phyloP scores from a whole-genome alignment of 306 rosid genomes.

The Oxytropis ochrocephala region DNA sequence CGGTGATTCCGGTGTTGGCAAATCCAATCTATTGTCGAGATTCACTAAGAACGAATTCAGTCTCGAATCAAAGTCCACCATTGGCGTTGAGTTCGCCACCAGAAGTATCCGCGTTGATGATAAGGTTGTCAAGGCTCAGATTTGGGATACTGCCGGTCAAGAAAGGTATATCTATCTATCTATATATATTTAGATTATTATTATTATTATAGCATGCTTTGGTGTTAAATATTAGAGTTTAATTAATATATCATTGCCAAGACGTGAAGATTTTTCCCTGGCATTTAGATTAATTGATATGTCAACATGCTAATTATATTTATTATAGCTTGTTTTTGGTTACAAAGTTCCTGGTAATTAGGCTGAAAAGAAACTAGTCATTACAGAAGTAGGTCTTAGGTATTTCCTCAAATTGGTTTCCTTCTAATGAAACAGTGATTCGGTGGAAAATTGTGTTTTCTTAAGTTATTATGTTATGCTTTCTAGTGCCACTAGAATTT shows the following conservation, averaged over 20 bases:
- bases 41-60: slow-evolving; percentile 75
- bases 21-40: slow-evolving; percentile 71
- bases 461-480: neutral
- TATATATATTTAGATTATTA: neutral
- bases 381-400: neutral
- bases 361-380: neutral
- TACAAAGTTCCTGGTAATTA: neutral
- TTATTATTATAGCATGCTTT: neutral
- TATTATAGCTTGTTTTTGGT: neutral
- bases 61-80: slow-evolving; percentile 81
- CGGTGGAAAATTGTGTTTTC: neutral
- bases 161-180: slow-evolving; percentile 40
- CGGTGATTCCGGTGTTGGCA: slow-evolving; percentile 83
- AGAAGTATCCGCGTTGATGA: slow-evolving; percentile 77
- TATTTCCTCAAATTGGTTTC: neutral
- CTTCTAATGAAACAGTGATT: neutral
- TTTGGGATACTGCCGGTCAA: slow-evolving; percentile 96
- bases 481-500: neutral
- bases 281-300: neutral
- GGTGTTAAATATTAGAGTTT: neutral
- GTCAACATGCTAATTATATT: neutral
- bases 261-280: neutral
- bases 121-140: slow-evolving; percentile 86
- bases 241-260: neutral
- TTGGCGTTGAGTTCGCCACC: slow-evolving; percentile 87